These are phyloP conservation scores for Schoenoplectus triqueter DNA, from an alignment of 202 grass and related monocot species.

Conservation along the genomic window DNA sequence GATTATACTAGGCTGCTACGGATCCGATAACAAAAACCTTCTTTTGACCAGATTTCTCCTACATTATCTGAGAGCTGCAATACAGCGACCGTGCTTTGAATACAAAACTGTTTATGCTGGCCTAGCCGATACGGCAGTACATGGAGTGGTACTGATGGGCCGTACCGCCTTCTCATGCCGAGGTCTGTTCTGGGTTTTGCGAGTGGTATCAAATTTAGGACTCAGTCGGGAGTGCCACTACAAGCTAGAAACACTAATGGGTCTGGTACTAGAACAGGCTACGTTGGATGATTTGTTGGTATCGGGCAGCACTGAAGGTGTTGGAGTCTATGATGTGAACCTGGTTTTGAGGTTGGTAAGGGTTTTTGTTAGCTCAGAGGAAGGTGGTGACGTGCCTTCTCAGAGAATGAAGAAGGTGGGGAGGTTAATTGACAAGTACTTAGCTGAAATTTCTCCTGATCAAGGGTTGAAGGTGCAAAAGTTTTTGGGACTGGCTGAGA, in stretches of 20 bases:
- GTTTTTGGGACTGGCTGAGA: slow-evolving; percentile 78
- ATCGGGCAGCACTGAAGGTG: slow-evolving; percentile 50
- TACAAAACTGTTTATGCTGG: slow-evolving; percentile 37
- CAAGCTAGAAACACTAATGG: slow-evolving; percentile 78
- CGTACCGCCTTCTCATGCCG: slow-evolving; percentile 74
- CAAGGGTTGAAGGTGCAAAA: slow-evolving; percentile 64
- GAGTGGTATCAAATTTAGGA: slow-evolving; percentile 59
- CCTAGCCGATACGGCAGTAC: slow-evolving; percentile 85
- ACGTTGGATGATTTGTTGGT: slow-evolving; percentile 83
- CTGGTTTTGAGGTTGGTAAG: slow-evolving; percentile 74
- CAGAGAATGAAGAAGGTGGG: slow-evolving; percentile 80
- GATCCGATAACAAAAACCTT: slow-evolving; percentile 75
- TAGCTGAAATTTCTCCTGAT: slow-evolving; percentile 91
- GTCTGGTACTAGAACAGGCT: slow-evolving; percentile 77
- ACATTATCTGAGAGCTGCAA: slow-evolving; percentile 68
- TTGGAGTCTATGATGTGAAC: slow-evolving; percentile 83
- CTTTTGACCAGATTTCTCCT: slow-evolving; percentile 76
- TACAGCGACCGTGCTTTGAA: slow-evolving; percentile 31
- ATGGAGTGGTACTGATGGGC: slow-evolving; percentile 69
- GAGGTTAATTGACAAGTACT: slow-evolving; percentile 82
- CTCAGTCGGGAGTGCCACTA: slow-evolving; percentile 60
- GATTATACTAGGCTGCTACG: slow-evolving; percentile 65
- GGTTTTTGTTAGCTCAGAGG: slow-evolving; percentile 62
- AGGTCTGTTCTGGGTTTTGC: slow-evolving; percentile 74
- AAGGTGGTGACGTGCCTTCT: slow-evolving; percentile 44